Evolutionary conservation across 768 basidiomycete species (phyloP).

Genomic region (Pisolithus microcarpus): DNA sequence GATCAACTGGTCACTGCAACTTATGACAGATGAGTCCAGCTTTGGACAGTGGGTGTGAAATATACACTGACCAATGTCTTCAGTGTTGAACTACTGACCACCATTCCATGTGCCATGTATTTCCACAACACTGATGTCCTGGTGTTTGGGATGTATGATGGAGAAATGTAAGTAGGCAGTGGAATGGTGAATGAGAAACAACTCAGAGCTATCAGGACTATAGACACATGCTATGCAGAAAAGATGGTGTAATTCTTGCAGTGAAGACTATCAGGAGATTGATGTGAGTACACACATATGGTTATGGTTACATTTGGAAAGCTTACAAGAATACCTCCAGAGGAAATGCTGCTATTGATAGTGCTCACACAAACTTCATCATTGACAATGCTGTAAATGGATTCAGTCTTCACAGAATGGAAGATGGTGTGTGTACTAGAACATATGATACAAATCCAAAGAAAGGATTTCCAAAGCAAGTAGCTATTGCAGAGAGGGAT

Average conservation of each 20-base stretch:
- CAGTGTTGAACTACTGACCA: not conserved
- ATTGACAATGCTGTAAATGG: too few species aligned
- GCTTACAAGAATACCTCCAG: too few species aligned
- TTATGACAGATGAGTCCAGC: not conserved
- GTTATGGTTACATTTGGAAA: too few species aligned
- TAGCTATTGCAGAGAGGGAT: too few species aligned
- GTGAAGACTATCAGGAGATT: not conserved
- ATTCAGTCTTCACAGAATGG: too few species aligned
- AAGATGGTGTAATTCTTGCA: not conserved
- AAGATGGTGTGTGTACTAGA: too few species aligned
- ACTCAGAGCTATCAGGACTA: not conserved
- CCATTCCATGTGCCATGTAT: not conserved
- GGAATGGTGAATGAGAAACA: not conserved
- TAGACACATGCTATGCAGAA: not conserved
- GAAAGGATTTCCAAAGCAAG: too few species aligned
- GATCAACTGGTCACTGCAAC: not conserved
- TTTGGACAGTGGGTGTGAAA: not conserved
- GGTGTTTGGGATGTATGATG: constrained; percentile 2
- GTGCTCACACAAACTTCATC: too few species aligned
- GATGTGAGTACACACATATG: too few species aligned
- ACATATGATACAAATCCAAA: too few species aligned
- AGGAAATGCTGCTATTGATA: too few species aligned
- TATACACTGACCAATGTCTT: not conserved
- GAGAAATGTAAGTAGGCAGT: not conserved
- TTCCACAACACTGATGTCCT: not conserved